Evolutionary conservation across 2,329 filamentous ascomycete species (phyloP).

Genomic region (Exutisphaerella laricina): DNA sequence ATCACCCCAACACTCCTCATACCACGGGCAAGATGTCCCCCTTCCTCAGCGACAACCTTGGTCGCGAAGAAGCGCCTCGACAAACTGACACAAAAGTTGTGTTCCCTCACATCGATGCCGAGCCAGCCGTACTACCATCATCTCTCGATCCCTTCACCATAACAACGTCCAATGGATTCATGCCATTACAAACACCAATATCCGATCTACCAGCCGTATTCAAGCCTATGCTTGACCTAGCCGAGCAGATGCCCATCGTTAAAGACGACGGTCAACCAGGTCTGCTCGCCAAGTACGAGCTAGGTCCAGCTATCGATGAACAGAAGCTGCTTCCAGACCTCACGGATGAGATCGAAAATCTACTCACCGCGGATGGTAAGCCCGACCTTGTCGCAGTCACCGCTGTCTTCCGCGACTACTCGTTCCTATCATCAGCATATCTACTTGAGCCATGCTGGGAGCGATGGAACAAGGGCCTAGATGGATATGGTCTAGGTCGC

Average conservation of each 20-base stretch:
- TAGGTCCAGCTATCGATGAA: conserved; percentile 65
- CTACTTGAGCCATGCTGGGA: conserved; percentile 87
- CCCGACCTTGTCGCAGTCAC: conserved; percentile 74
- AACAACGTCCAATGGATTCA: conserved; percentile 66
- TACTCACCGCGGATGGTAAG: conserved; percentile 50
- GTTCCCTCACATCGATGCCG: conserved; percentile 27
- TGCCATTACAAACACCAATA: conserved; percentile 54
- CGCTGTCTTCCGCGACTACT: conserved; percentile 85
- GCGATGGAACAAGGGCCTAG: conserved; percentile 55
- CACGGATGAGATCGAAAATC: conserved; percentile 53
- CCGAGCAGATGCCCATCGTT: conserved; percentile 73
- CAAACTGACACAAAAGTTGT: conserved; percentile 16
- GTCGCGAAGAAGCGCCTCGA: conserved; percentile 8
- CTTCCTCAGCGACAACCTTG: conserved; percentile 14
- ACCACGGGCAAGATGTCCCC: conserved; percentile 16
- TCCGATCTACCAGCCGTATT: conserved; percentile 66
- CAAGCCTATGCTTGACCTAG: conserved; percentile 62
- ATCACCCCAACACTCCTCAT: no score
- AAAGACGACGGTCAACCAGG: conserved; percentile 68
- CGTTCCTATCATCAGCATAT: conserved; percentile 83
- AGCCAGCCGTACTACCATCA: conserved; percentile 24
- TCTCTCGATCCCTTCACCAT: conserved; percentile 59
- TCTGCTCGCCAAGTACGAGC: conserved; percentile 65
- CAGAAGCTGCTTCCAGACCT: conserved; percentile 68
- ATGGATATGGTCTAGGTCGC: conserved; percentile 72